phyloP scores from a whole-genome alignment of 1,139 yeast species.

The Entelexis sorbosivorans region DNA sequence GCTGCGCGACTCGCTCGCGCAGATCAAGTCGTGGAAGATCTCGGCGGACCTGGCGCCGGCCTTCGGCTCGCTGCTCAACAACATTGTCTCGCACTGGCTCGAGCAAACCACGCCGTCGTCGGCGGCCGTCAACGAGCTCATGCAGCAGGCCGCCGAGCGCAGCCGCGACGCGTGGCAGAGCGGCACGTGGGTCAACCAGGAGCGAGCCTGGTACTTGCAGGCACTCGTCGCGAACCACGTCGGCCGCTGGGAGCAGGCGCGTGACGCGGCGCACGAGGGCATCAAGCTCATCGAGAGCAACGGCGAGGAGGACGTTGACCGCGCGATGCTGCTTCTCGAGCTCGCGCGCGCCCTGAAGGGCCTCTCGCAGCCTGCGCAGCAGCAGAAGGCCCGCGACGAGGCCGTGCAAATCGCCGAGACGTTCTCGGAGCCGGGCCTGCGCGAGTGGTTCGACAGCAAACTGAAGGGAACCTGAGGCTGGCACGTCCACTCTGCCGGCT shows the following conservation, averaged over 20 bases:
- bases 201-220: conserved; percentile 1
- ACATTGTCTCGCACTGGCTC: conserved; percentile 1
- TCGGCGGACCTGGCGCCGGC: neutral
- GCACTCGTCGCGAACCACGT: neutral
- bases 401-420: neutral
- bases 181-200: neutral
- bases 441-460: neutral
- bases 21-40: neutral
- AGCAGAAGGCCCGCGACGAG: neutral
- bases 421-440: neutral
- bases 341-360: neutral
- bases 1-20: neutral
- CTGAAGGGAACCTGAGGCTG: neutral
- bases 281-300: neutral
- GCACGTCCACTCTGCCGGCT: too few relatives aligned
- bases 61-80: neutral
- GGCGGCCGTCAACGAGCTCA: neutral
- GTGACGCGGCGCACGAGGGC: neutral
- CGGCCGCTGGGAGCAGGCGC: neutral
- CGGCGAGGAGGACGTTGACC: conserved; percentile 5
- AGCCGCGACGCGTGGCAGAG: neutral
- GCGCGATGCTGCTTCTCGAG: neutral
- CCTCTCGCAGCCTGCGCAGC: neutral
- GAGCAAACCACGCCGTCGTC: neutral
- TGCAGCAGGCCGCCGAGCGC: neutral